Base-by-base conservation (phyloP, 1,284 basidiomycete species). In the Ceratobasidium sp. region DNA sequence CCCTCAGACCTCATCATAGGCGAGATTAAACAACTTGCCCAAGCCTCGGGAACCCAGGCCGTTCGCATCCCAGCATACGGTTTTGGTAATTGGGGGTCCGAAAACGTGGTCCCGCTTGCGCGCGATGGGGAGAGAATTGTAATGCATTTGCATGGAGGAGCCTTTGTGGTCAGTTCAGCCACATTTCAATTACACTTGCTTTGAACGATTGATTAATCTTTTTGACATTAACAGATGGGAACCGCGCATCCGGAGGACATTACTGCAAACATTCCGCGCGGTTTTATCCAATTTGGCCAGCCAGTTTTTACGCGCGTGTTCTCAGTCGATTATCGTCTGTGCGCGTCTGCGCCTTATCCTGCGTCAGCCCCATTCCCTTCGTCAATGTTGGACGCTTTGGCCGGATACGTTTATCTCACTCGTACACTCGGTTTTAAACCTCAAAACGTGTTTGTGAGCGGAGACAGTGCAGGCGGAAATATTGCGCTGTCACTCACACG, bases 381-480 rank as follows among this genome's bases (percentile, higher is more conserved):
- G 0, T 86, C 87, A 15, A 79, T 90, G 0, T 75, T 89, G 3
- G 88, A 90, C 72, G 84, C 84, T 0, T 79, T 89, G 15, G 82
- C 86, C 0, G 85, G 84, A 0, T 90, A 89, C 75, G 78, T 81
- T 58, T 86, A 89, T 73, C 83, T 89, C 6, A 81, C 88, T 34
- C 72, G 80, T 52, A 67, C 15, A 22, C 72, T 83, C 5, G 79
- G 80, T 0, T 81, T 86, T 70, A 76, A 77, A 0, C 81, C 84
- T 15, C 80, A 80, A 70, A 86, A 87, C 73, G 84, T 91, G 57
- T 76, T 88, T 40, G 74, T 92, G 29, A 82, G 84, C 4, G 90
- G 89, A n/a, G 89, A 91, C 75, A 87, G 85, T 45, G 89, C 90
- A 0, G 90, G 90, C 1, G 89, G 87, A 0, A 90, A 91, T 75